A percentile compares a stretch with the other conserved stretches of the same genome.
phyloP scores from a whole-genome alignment of 2,329 filamentous ascomycete species.

The Aspergillus texensis region DNA sequence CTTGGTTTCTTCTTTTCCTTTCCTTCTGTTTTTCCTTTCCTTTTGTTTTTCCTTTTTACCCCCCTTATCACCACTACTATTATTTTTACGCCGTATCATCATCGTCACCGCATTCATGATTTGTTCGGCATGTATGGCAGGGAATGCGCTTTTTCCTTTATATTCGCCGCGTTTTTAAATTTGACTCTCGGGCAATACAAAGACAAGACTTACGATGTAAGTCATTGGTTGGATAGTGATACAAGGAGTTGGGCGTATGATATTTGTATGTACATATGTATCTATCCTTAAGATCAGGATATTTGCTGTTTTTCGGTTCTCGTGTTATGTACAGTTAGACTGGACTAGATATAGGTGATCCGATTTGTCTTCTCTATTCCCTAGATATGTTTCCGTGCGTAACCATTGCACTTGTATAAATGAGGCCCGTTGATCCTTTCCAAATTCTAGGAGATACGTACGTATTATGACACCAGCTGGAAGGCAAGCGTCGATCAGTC shows the following conservation, averaged over 20 bases:
- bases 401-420: constrained; percentile 8
- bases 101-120: background rate
- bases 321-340: background rate
- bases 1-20: constrained; percentile 4
- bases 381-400: too few species aligned
- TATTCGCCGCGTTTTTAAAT: background rate
- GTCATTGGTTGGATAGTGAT: background rate
- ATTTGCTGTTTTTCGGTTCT: too few species aligned
- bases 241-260: background rate
- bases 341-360: background rate
- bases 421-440: constrained; percentile 10
- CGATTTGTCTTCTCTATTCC: background rate
- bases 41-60: background rate
- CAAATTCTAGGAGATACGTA: background rate
- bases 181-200: background rate
- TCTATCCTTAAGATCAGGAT: background rate
- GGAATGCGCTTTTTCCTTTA: background rate
- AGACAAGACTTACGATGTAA: background rate
- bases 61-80: background rate
- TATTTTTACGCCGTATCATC: background rate
- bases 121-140: constrained; percentile 1
- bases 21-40: background rate
- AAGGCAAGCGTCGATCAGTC: constrained; percentile 8
- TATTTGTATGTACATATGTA: background rate
- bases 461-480: background rate